phyloP scores from a whole-genome alignment of 306 rosid species.

The Castanea sativa region DNA sequence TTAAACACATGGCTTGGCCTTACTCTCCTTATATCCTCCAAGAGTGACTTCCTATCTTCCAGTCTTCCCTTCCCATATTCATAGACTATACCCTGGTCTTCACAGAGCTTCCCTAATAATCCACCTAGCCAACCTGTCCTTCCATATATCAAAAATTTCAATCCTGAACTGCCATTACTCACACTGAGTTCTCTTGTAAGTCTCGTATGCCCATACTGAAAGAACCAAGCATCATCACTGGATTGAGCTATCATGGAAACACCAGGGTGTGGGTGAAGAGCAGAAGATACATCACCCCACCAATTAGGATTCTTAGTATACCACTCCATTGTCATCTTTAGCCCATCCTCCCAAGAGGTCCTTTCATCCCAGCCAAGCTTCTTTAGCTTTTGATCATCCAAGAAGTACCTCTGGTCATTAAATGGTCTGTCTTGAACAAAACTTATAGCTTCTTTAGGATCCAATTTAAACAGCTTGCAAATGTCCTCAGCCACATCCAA shows the following conservation, averaged over 20 bases:
- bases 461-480: conserved; percentile 63
- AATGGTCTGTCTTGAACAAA: conserved; percentile 91
- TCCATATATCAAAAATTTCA: conserved; percentile 77
- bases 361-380: conserved; percentile 83
- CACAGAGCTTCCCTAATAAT: conserved; percentile 70
- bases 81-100: conserved; percentile 66
- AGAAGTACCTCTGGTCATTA: conserved; percentile 85
- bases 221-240: conserved; percentile 65
- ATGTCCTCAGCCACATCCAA: conserved; percentile 82
- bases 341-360: conserved; percentile 78
- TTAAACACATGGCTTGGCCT: conserved; percentile 82
- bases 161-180: conserved; percentile 12
- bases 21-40: conserved; percentile 62
- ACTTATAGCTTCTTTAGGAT: conserved; percentile 56
- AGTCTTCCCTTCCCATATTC: conserved; percentile 86
- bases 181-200: conserved; percentile 45
- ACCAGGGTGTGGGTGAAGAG: conserved; percentile 87
- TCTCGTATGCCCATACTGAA: neutral
- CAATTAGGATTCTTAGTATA: conserved; percentile 73
- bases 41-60: conserved; percentile 66
- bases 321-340: conserved; percentile 91
- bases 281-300: conserved; percentile 96
- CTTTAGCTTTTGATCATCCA: conserved; percentile 78
- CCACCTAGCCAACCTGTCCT: conserved; percentile 92
- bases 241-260: conserved; percentile 32